Evolutionary conservation across 306 rosid species (phyloP).

Genomic region (Rosa lucieae): DNA sequence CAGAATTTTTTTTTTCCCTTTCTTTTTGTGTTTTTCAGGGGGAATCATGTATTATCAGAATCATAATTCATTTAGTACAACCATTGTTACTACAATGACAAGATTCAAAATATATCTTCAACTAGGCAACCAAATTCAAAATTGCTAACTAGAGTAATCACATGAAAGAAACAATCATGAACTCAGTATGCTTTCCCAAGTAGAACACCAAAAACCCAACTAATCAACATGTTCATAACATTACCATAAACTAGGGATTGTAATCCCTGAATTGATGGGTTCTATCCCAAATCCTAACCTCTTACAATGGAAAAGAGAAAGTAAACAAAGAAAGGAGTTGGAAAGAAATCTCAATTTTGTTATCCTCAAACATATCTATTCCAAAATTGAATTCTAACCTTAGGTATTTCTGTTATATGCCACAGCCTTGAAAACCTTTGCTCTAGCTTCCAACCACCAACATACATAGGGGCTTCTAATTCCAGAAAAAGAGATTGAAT

Average conservation of each 20-base stretch:
- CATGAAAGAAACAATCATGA: not conserved
- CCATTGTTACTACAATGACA: not conserved
- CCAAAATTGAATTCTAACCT: not conserved
- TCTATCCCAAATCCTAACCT: not conserved
- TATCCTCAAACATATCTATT: not conserved
- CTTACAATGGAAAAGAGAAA: not conserved
- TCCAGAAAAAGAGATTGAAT: not conserved
- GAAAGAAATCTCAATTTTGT: not conserved
- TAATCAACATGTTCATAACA: not conserved
- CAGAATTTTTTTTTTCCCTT: too few relatives aligned
- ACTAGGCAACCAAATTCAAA: not conserved
- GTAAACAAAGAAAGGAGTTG: not conserved
- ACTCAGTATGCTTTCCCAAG: not conserved
- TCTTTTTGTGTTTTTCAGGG: too few relatives aligned
- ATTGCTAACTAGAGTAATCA: not conserved
- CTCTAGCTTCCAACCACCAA: not conserved
- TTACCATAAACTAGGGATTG: not conserved
- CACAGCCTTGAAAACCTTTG: not conserved
- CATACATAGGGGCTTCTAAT: not conserved
- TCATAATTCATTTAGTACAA: not conserved
- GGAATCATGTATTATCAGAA: too few relatives aligned
- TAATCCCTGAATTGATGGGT: not conserved
- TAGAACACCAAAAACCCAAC: not conserved
- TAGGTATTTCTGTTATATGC: not conserved
- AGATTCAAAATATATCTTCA: not conserved